Conservation (phyloP, 1,284 basidiomycete genomes). For the Ustilago curta region DNA sequence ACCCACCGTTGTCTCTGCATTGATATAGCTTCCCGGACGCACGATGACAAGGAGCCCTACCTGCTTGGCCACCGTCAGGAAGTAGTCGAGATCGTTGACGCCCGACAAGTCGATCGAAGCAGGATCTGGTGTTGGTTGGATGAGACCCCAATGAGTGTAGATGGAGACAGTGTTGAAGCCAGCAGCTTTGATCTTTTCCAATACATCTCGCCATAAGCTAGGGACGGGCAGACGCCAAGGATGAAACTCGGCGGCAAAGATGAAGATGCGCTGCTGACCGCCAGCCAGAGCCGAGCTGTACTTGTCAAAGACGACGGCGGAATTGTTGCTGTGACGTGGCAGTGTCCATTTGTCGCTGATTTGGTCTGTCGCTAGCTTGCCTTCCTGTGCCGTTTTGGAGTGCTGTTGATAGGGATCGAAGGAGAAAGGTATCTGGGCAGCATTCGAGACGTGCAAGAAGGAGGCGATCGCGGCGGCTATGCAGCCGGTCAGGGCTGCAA, state of each 20-base stretch:
- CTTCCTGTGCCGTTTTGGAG: neutral
- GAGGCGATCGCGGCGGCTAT: conserved; percentile 12
- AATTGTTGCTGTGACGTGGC: conserved; percentile 33
- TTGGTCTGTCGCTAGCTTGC: neutral
- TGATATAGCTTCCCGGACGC: conserved; percentile 77
- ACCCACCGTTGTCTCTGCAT: conserved; percentile 78
- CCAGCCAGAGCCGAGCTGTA: conserved; percentile 44
- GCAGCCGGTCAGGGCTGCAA: conserved; percentile 16
- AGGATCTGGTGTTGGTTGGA: conserved; percentile 80
- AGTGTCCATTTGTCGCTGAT: conserved; percentile 27
- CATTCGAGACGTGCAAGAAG: conserved; percentile 6
- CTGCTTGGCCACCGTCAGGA: conserved; percentile 74
- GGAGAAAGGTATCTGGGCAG: conserved; percentile 26
- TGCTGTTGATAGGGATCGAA: neutral
- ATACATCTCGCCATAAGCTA: conserved; percentile 81
- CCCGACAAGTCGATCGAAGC: conserved; percentile 75
- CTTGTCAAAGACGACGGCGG: conserved; percentile 48
- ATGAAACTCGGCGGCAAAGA: conserved; percentile 76
- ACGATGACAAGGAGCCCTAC: conserved; percentile 77
- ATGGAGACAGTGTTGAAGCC: conserved; percentile 75
- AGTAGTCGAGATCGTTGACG: conserved; percentile 78
- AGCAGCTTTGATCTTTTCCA: conserved; percentile 82
- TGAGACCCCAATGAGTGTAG: conserved; percentile 76
- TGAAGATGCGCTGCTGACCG: conserved; percentile 36
- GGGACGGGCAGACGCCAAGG: conserved; percentile 84